Evolutionary conservation across 2,329 filamentous ascomycete genomes (phyloP), one percentile per base, ranked within the genome.

Genomic region (Pseudocercospora eumusae): DNA sequence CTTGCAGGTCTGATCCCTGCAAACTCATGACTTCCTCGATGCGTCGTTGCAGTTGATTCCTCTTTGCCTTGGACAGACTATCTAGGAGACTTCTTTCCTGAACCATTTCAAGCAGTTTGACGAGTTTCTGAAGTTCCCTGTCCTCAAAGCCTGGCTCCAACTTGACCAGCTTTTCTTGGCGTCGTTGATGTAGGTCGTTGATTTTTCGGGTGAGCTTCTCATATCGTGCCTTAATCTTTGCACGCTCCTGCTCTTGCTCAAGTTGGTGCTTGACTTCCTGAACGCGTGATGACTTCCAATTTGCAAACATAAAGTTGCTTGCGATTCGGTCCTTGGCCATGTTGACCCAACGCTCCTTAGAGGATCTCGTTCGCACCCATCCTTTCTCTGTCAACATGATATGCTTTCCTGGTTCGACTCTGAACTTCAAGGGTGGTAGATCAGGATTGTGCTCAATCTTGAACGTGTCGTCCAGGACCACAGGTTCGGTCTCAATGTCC

Each of bases 341-440:
- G 15, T 61, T 53, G 49, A 55, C 57, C 57, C 57, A 64, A 50
- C 64, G 49, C 11, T 62, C 31, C 11, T 59, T 56, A 21, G 60
- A 57, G 4, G 69, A 66, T 9, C 68, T 59, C 1, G 71, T 71
- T n/a, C 70, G 62, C 31, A 62, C 55, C 72, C 72, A 74, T n/a
- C 72, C 72, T 15, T 66, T 53, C 1, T 64, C 49, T 11, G 72
- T 73, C 60, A 74, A 66, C 56, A 70, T 62, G 44, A 74, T 57
- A 57, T 74, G 70, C 55, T 73, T 63, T 31, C 65, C 60, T 4
- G 61, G 69, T 8, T 66, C 71, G 21, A 74, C 72, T 10, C 72
- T 66, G 64, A 74, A 74, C 49, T 69, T 71, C 49, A 74, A 66
- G 2, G 66, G 67, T 18, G 66, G 66, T 11, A 70, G 61, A 27